Evolutionary conservation across 495 filamentous ascomycete species (phyloP), one percentile per base, ranked within the genome.

Genomic region (Annulohypoxylon stygium): DNA sequence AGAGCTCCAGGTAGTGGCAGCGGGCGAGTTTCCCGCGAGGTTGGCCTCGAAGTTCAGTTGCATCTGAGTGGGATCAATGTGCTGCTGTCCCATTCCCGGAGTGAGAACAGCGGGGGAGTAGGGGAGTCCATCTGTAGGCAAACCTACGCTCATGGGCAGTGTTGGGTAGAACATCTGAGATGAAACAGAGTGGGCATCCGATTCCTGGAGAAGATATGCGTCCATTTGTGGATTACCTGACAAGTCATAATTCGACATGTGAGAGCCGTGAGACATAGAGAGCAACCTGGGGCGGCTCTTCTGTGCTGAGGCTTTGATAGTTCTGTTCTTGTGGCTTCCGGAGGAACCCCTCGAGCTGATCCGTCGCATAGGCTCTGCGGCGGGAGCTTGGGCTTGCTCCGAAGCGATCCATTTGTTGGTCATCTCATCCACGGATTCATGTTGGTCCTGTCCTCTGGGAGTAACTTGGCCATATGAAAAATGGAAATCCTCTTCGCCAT

Each of bases 241-340:
- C 75, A 86, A 79, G 76, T 84, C 84, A 80, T 80, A 82, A 75
- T 82, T 82, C 43, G 84, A 82, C 79, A 86, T 78, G 74, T 83
- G 81, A 58, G 80, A 78, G n/a, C 80, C 75, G 59, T 82, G 81
- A 43, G 83, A 79, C 66, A 84, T 80, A 54, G 82, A 83, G 60
- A 79, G 82, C 55, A 85, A 76, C 74, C 82, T 81, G 14, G 83
- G 76, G 39, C 81, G 81, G 63, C 73, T 80, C 79, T 84, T 84
- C 72, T 83, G 82, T 20, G 77, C 70, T 2, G 83, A 80, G 65
- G 80, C 66, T 81, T 84, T 84, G 70, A 79, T 75, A 75, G 73
- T 82, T 77, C 82, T 78, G 75, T 83, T 77, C 80, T 84, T 85
- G 78, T 82, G 78, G 81, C 84, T 86, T 45, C 78, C 79, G 25